These are phyloP conservation scores for Nitzschia sp. DNA, from an alignment of 108 stramenopile species.

Conservation along the genomic window DNA sequence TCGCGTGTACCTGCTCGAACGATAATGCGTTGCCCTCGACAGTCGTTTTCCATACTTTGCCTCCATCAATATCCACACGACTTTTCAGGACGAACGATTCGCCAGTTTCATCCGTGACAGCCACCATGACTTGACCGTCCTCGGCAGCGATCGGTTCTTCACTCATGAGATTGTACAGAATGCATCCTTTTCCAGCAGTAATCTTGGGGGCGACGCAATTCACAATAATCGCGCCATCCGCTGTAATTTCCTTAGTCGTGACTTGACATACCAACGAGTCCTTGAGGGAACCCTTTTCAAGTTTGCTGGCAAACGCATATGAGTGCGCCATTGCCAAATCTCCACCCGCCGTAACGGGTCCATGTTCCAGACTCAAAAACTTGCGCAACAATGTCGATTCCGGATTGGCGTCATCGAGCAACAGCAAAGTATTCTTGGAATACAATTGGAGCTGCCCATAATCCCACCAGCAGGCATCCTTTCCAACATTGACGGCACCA, in stretches of 20 bases:
- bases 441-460: slow-evolving; percentile 97
- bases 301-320: slow-evolving; percentile 67
- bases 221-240: slow-evolving; percentile 94
- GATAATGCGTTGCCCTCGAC: slow-evolving; percentile 73
- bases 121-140: slow-evolving; percentile 90
- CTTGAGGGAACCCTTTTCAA: slow-evolving; percentile 65
- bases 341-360: slow-evolving; percentile 50
- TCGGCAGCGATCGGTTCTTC: slow-evolving; percentile 77
- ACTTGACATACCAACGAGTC: slow-evolving; percentile 84
- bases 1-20: slow-evolving; percentile 88
- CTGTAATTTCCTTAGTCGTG: slow-evolving; percentile 65
- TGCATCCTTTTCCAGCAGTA: slow-evolving; percentile 82
- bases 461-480: slow-evolving; percentile 97
- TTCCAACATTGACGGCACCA: slow-evolving; percentile 97
- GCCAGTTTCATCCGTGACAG: slow-evolving; percentile 81
- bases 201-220: slow-evolving; percentile 96
- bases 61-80: slow-evolving; percentile 80
- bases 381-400: slow-evolving; percentile 79
- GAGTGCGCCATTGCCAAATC: slow-evolving; percentile 42
- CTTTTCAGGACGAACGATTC: slow-evolving; percentile 64
- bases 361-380: slow-evolving; percentile 77
- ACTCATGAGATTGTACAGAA: slow-evolving; percentile 94
- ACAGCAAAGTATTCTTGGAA: slow-evolving; percentile 80
- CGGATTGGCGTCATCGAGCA: slow-evolving; percentile 69
- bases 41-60: slow-evolving; percentile 84